Percentiles rank a stretch among this genome's conserved stretches.
Evolutionary conservation across 495 filamentous ascomycete species (phyloP).

Genomic region (Penicillium pancosmium): DNA sequence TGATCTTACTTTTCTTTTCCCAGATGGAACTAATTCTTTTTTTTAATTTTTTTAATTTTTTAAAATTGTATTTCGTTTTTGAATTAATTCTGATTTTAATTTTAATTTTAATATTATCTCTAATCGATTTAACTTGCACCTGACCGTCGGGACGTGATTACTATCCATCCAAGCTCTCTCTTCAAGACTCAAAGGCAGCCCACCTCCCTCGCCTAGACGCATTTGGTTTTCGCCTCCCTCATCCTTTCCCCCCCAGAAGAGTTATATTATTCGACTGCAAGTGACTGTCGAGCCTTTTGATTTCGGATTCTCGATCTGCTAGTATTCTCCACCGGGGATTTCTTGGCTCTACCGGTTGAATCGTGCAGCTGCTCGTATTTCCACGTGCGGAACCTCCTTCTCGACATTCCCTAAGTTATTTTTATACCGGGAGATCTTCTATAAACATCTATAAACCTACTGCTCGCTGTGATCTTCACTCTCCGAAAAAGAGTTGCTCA

Average conservation of each 20-base stretch:
- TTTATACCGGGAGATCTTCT: constrained; percentile 17
- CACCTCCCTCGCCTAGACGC: constrained; percentile 2
- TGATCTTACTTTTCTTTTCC: not conserved
- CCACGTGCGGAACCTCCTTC: constrained; percentile 22
- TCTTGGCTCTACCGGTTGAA: constrained; percentile 8
- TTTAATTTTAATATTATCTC: constrained; percentile 6
- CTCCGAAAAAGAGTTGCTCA: not conserved
- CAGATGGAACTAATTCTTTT: not conserved
- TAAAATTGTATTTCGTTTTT: not conserved
- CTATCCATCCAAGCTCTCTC: constrained; percentile 11
- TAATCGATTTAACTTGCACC: constrained; percentile 10
- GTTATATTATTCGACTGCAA: not conserved
- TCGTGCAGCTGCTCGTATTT: constrained; percentile 20
- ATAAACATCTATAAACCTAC: constrained; percentile 11
- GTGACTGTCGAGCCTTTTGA: not conserved
- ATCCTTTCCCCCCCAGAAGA: not conserved
- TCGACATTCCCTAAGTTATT: constrained; percentile 19
- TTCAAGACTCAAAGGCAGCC: constrained; percentile 7
- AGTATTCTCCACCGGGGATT: not conserved
- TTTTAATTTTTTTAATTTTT: not conserved
- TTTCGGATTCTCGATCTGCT: not conserved
- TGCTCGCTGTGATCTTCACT: constrained; percentile 7
- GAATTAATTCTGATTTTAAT: not conserved
- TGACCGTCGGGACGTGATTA: constrained; percentile 18
- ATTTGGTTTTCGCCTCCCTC: constrained; percentile 3